Evolutionary conservation across 768 basidiomycete species (phyloP).

Genomic region (Holtermanniella nyarrowii): DNA sequence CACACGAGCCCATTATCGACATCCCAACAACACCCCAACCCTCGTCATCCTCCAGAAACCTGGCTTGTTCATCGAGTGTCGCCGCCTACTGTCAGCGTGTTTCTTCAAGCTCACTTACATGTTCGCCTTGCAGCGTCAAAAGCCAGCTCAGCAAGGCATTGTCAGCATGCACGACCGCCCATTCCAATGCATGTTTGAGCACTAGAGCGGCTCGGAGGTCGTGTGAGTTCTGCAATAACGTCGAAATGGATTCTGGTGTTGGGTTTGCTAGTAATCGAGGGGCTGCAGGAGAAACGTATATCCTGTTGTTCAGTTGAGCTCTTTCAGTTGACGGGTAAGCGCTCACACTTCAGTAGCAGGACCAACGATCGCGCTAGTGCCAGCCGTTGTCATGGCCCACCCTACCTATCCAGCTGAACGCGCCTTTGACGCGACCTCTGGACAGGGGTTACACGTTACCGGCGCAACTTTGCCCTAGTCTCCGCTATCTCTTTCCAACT

Average conservation of each 20-base stretch:
- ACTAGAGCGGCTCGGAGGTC: constrained; percentile 14
- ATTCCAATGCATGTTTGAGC: constrained; percentile 23
- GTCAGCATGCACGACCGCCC: constrained; percentile 25
- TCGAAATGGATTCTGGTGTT: background rate
- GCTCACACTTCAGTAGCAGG: no score
- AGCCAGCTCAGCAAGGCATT: constrained; percentile 26
- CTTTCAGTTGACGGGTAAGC: no score
- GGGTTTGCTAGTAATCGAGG: background rate
- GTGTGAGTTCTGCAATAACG: background rate
- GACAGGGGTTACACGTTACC: no score
- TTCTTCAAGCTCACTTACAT: constrained; percentile 13
- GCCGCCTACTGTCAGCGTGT: constrained; percentile 9
- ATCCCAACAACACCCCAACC: constrained; percentile 51
- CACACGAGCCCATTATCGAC: constrained; percentile 50
- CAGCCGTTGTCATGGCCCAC: no score
- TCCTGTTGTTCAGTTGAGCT: no score
- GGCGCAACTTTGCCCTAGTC: no score
- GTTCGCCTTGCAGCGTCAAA: constrained; percentile 16
- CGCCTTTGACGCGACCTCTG: no score
- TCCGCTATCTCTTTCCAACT: no score
- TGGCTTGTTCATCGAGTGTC: constrained; percentile 21
- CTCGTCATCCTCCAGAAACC: constrained; percentile 64
- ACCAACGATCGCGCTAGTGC: no score
- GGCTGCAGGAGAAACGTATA: no score
- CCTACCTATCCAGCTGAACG: no score